phyloP scores from a whole-genome alignment of 768 basidiomycete species.

The Leccinum obscurum region DNA sequence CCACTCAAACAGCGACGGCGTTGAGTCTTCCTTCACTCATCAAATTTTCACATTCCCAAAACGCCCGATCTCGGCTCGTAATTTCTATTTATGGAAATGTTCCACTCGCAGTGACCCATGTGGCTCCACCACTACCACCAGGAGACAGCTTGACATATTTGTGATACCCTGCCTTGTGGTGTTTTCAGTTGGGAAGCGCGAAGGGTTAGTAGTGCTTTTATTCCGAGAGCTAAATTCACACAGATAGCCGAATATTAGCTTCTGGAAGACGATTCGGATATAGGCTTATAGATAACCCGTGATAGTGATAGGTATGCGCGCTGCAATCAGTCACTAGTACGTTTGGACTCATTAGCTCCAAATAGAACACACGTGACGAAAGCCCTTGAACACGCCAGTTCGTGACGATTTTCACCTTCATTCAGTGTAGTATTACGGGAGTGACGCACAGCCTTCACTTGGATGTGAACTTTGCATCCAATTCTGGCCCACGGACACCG shows the following conservation, averaged over 20 bases:
- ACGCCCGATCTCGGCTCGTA: constrained; percentile 21
- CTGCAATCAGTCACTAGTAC: not conserved
- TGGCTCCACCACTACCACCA: not conserved
- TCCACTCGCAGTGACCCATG: not conserved
- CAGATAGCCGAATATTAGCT: not conserved
- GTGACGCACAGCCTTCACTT: not conserved
- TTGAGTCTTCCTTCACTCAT: constrained; percentile 22
- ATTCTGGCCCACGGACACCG: not conserved
- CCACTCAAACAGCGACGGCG: constrained; percentile 18
- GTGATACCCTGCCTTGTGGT: not conserved
- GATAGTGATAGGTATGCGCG: no score
- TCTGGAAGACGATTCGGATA: not conserved
- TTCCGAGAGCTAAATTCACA: not conserved
- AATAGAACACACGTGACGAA: not conserved
- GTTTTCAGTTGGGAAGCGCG: not conserved
- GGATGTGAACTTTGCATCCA: not conserved
- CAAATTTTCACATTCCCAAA: constrained; percentile 23
- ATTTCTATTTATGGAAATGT: constrained; percentile 27
- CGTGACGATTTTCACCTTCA: not conserved
- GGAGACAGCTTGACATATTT: not conserved
- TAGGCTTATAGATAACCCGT: not conserved
- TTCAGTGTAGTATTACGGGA: not conserved
- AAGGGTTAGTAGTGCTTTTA: not conserved
- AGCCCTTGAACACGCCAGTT: not conserved
- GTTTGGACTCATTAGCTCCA: not conserved